Conservation (phyloP, 1,284 basidiomycete genomes). For the Ustilago loliicola region DNA sequence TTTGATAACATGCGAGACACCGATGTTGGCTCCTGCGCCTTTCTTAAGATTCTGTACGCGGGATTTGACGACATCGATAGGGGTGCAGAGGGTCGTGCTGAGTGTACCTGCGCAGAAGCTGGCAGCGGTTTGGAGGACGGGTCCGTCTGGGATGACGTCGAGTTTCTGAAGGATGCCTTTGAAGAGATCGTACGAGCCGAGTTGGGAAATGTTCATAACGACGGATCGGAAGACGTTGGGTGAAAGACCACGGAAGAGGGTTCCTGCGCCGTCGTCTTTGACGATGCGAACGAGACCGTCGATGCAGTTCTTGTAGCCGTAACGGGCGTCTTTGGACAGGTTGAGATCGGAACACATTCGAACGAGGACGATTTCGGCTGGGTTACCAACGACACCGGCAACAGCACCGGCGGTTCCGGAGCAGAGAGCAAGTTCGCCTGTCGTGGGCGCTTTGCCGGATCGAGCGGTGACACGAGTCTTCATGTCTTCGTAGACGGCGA, state of each 20-base stretch:
- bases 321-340: slow-evolving; percentile 61
- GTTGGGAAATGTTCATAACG: slow-evolving; percentile 73
- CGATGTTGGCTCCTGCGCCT: slow-evolving; percentile 40
- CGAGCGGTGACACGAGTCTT: slow-evolving; percentile 49
- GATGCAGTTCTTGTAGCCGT: slow-evolving; percentile 71
- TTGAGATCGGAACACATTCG: slow-evolving; percentile 72
- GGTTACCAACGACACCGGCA: slow-evolving; percentile 66
- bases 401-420: slow-evolving; percentile 65
- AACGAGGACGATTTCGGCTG: slow-evolving; percentile 74
- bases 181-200: slow-evolving; percentile 73
- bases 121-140: slow-evolving; percentile 68
- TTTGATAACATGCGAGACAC: slow-evolving; percentile 45
- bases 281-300: slow-evolving; percentile 73
- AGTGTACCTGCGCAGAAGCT: slow-evolving; percentile 72
- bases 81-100: slow-evolving; percentile 72
- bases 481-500: slow-evolving; percentile 68
- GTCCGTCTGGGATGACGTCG: slow-evolving; percentile 70
- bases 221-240: slow-evolving; percentile 74
- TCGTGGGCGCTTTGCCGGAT: slow-evolving; percentile 29
- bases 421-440: slow-evolving; percentile 53
- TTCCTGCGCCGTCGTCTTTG: slow-evolving; percentile 72
- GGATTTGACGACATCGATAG: slow-evolving; percentile 61
- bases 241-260: slow-evolving; percentile 72
- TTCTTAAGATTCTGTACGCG: slow-evolving; percentile 70
- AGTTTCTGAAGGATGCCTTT: slow-evolving; percentile 71